phyloP scores from a whole-genome alignment of 2,329 filamentous ascomycete genomes.

The Emydomyces testavorans region DNA sequence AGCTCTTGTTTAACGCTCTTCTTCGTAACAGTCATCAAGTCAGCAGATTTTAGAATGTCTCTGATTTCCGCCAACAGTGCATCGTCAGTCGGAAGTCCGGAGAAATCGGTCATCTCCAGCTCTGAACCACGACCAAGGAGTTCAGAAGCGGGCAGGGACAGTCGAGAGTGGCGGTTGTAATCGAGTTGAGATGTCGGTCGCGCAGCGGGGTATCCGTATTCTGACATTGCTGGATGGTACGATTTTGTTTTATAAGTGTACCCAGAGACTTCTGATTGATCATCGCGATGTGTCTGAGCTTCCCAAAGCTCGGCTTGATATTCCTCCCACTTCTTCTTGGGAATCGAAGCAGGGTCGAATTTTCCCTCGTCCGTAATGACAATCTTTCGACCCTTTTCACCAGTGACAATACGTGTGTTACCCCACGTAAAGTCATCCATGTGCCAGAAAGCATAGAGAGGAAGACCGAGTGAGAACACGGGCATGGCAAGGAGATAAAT shows the following conservation, averaged over 20 bases:
- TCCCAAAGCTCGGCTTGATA: slow-evolving; percentile 98
- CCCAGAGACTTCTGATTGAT: slow-evolving; percentile 83
- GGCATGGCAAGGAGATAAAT: slow-evolving; percentile 86
- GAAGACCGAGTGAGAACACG: slow-evolving; percentile 80
- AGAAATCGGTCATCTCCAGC: slow-evolving; percentile 63
- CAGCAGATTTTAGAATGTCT: slow-evolving; percentile 79
- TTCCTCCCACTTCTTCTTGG: slow-evolving; percentile 98
- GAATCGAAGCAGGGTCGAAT: slow-evolving; percentile 85
- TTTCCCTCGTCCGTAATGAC: slow-evolving; percentile 95
- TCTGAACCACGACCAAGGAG: slow-evolving; percentile 45
- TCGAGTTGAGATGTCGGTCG: slow-evolving; percentile 50
- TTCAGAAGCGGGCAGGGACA: slow-evolving; percentile 68
- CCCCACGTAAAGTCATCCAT: slow-evolving; percentile 99
- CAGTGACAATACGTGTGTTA: slow-evolving; percentile 93
- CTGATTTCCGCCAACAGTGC: slow-evolving; percentile 85
- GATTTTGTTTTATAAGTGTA: slow-evolving; percentile 88
- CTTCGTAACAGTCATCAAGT: slow-evolving; percentile 97
- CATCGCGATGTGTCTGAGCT: slow-evolving; percentile 69
- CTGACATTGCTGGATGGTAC: slow-evolving; percentile 48
- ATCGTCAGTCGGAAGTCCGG: slow-evolving; percentile 74
- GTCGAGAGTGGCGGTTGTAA: slow-evolving; percentile 51
- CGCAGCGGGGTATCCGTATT: slow-evolving; percentile 59
- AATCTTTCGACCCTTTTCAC: slow-evolving; percentile 83
- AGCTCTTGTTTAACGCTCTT: slow-evolving; percentile 93
- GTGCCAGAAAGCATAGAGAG: slow-evolving; percentile 94